Base-by-base conservation (phyloP, 2,329 filamentous ascomycete genomes). In the Aspergillus pseudonomiae region DNA sequence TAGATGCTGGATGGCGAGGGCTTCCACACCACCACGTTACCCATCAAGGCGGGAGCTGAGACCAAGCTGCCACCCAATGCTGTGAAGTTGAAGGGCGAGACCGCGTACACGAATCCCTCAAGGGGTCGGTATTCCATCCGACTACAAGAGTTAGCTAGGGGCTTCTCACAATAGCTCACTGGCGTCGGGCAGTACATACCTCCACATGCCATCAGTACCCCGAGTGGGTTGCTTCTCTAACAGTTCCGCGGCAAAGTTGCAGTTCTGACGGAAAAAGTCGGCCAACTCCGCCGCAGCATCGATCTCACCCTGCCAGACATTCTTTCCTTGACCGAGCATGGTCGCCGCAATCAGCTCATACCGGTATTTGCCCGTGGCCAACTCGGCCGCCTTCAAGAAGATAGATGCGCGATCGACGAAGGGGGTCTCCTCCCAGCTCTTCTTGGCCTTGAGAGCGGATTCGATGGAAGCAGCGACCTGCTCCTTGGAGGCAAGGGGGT, bases 21-120 rank as follows among this genome's bases (percentile, higher is more conserved):
- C 84, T 98, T 98, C 94, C 94, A 98, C 43, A 98, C 82, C 4
- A 97, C 93, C 0, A 97, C 94, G 78, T 98, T 98, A 63, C 94
- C 94, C 84, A 97, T 89, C 54, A 97, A 82, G 0, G 93, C 93
- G 6, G 94, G 94, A 0, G 91, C 90, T 32, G 88, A 90, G 16
- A 91, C 87, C 46, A 97, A 84, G 80, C 97, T 97, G 58, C 90
- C 94, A 16, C 89, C 93, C 70, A 97, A 94, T 67, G 94, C 94
- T 14, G 94, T 97, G 82, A 97, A 97, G 84, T 97, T 97, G 85
- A 97, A 97, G 26, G 94, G 94, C 60, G 90, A 93, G 70, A 97
- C 88, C 39, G 94, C 93, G 77, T 97, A 97, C 63, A 97, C 92
- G 77, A 97, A 97, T 21, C 94, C 94, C 79, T 97, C 94, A 6